phyloP scores from a whole-genome alignment of 2,329 filamentous ascomycete genomes.

The Fusarium solani-melongenae region DNA sequence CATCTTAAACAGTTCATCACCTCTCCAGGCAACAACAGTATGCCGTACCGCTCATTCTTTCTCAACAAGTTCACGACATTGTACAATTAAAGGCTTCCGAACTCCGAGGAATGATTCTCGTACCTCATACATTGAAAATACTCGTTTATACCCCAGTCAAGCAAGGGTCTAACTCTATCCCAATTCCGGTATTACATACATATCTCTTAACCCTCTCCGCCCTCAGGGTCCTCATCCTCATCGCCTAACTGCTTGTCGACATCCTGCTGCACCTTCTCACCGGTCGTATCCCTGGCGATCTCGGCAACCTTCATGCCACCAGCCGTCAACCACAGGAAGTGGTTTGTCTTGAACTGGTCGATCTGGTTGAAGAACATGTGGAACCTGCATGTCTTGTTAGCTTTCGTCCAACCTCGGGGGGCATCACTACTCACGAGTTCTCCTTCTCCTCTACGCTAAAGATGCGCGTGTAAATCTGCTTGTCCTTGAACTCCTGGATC shows the following conservation, averaged over 20 bases:
- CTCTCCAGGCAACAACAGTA: not conserved
- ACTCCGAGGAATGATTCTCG: not conserved
- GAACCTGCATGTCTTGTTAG: slow-evolving; percentile 63
- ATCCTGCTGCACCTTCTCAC: slow-evolving; percentile 54
- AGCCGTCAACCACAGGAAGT: slow-evolving; percentile 80
- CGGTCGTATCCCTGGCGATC: slow-evolving; percentile 43
- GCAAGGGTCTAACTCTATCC: slow-evolving; percentile 6
- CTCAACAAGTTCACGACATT: not conserved
- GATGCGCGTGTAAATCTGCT: slow-evolving; percentile 91
- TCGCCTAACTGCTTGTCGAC: slow-evolving; percentile 63
- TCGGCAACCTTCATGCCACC: slow-evolving; percentile 72
- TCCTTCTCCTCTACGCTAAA: slow-evolving; percentile 90
- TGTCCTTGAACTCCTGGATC: slow-evolving; percentile 89
- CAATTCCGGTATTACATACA: slow-evolving; percentile 4
- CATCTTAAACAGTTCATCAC: not conserved
- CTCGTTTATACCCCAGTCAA: not conserved
- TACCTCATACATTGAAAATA: not conserved
- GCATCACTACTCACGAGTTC: slow-evolving; percentile 74
- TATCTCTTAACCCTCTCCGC: slow-evolving; percentile 53
- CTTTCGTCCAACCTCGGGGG: not conserved
- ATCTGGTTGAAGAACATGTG: slow-evolving; percentile 83
- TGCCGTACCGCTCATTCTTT: not conserved
- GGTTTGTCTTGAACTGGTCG: slow-evolving; percentile 77
- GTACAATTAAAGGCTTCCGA: not conserved
- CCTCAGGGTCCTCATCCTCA: slow-evolving; percentile 63